Percentiles rank a stretch among this genome's conserved stretches.
These are phyloP conservation scores for Boletus reticuloceps DNA, from an alignment of 768 basidiomycete species.

Conservation along the genomic window DNA sequence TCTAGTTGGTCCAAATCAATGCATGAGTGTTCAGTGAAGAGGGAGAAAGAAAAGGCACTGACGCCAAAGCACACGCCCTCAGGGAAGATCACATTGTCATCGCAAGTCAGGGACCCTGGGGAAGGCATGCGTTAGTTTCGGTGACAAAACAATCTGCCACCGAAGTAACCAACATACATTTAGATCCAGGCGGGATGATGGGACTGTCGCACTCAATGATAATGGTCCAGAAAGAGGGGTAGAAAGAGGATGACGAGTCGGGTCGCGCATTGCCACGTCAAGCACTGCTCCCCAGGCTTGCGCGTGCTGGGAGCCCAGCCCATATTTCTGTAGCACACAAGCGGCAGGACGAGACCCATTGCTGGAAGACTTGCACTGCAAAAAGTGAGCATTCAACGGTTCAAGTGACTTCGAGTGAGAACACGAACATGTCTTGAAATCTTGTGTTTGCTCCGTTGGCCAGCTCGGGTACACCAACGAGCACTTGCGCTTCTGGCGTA, in stretches of 20 bases:
- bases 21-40: not conserved
- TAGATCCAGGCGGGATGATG: not conserved
- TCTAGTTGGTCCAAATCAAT: not conserved
- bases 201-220: constrained; percentile 6
- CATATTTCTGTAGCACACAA: constrained; percentile 1
- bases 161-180: not conserved
- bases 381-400: not conserved
- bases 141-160: not conserved
- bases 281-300: not conserved
- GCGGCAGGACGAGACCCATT: not conserved
- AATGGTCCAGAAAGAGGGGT: constrained; percentile 8
- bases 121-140: not conserved
- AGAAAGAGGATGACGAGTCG: not conserved
- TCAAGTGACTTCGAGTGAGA: not conserved
- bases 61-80: constrained; percentile 4
- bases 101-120: constrained; percentile 5
- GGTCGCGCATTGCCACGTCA: constrained; percentile 1
- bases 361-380: not conserved
- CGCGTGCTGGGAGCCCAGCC: not conserved
- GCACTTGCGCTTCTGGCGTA: constrained; percentile 9
- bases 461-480: not conserved
- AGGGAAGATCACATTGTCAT: constrained; percentile 5
- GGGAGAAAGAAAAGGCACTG: not conserved
- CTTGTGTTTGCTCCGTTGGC: not conserved
- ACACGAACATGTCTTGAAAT: constrained; percentile 1